Evolutionary conservation across 306 rosid species (phyloP).

Genomic region (Hippophae gyantsensis): DNA sequence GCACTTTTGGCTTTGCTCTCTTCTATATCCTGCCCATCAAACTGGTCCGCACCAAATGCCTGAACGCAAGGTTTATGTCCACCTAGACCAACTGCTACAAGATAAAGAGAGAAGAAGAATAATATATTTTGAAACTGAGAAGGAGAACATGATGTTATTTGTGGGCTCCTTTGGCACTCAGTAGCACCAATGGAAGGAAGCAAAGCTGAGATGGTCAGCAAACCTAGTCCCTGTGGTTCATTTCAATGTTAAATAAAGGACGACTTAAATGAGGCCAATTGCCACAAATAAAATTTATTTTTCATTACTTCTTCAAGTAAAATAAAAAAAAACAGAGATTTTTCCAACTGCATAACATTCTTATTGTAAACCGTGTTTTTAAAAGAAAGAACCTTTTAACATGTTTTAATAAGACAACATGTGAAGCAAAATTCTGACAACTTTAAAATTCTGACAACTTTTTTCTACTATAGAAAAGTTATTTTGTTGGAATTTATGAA

Average conservation of each 20-base stretch:
- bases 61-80: slow-evolving; percentile 83
- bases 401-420: no score
- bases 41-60: slow-evolving; percentile 79
- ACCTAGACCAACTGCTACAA: slow-evolving; percentile 55
- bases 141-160: slow-evolving; percentile 14
- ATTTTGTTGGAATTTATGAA: no score
- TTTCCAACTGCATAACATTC: no score
- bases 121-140: slow-evolving; percentile 28
- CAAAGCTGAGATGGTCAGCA: slow-evolving; percentile 48
- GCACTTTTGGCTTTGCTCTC: slow-evolving; percentile 64
- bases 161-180: slow-evolving; percentile 15
- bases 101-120: slow-evolving; percentile 52
- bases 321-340: no score
- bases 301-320: no score
- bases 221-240: slow-evolving; percentile 46
- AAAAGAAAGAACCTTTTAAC: no score
- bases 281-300: no score
- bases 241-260: not conserved
- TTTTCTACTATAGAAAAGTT: no score
- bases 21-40: slow-evolving; percentile 44
- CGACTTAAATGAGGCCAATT: no score
- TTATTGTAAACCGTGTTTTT: no score
- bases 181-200: slow-evolving; percentile 29
- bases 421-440: no score
- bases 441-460: no score